Evolutionary conservation across 176 grass and related monocot species (phyloP), one percentile per base, ranked within the genome.

Genomic region (Neostapfia colusana): DNA sequence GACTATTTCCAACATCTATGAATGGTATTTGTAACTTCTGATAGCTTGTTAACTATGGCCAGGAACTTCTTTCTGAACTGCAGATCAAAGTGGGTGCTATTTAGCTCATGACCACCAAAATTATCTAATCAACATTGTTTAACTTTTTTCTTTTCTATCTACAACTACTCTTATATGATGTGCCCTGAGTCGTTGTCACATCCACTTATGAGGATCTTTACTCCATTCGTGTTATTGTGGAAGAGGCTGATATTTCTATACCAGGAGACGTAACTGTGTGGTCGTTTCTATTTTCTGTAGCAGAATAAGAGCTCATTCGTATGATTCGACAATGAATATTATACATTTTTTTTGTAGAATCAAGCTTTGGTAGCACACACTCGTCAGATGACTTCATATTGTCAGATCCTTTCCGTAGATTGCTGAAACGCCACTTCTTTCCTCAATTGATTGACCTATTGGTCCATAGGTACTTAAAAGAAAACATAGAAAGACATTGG

Each of bases 271-370:
- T 20, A 16, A 15, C 13, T 55, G 38, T 24, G 65, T 26, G 7
- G 24, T 70, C 15, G 10, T n/a, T n/a, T 24, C 20, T 70, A 17
- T 27, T 60, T 46, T 25, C 13, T 79, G 24, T 69, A 21, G n/a
- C 25, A 42, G 44, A 55, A 77, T 5, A 31, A 69, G 31, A 50
- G 26, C 35, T 64, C 20, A n/a, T 4, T 18, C 25, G 46, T 78
- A 71, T 16, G 57, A 57, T 27, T 40, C 43, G 65, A 65, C 65
- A 26, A 27, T 37, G 23, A 79, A 48, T 38, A 20, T 37, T 12
- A 10, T 78, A 64, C 58, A 40, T n/a, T n/a, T 65, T 11, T 24
- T 78, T 70, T 64, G 25, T 39, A 45, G 42, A 55, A 55, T 54
- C 17, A 36, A 43, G 10, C 37, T 45, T 24, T 53, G 44, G 15